Base-by-base conservation (phyloP, 75 land plant genomes). In the Gnetum montanum region DNA sequence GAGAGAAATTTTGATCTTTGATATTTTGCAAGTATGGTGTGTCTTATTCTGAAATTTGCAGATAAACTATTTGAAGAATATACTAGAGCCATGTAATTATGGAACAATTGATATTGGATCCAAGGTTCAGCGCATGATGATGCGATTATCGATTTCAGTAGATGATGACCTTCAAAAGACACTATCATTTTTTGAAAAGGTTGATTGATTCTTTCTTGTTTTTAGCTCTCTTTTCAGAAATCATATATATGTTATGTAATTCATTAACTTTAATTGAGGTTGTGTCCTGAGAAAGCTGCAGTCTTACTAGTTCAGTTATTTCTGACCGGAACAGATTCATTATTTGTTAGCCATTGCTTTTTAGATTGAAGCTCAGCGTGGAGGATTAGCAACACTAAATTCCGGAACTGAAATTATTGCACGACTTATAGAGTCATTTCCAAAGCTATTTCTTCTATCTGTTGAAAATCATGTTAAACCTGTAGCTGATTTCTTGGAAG, bases 311-410 rank as follows among this genome's bases (percentile, higher is more conserved):
- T n/a, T 63, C 26, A 16, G 16, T 26, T 52, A 22, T 31, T 30
- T 30, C 29, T 66, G 33, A 37, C n/a, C n/a, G n/a, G n/a, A n/a
- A n/a, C n/a, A n/a, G n/a, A n/a, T n/a, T n/a, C n/a, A n/a, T n/a
- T n/a, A n/a, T n/a, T n/a, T n/a, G n/a, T n/a, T n/a, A n/a, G n/a
- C n/a, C n/a, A n/a, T n/a, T 15, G 4, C 54, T 18, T 19, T 70
- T 26, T 62, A 88, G 97, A 78, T 88, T 75, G 86, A 88, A 64
- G 94, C 97, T 37, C 71, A 69, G 68, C 85, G 78, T 47, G 81
- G 86, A 57, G 97, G 93, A 41, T 49, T 88, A 49, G 55, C 56
- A 29, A 62, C 74, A 60, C 52, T 92, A 70, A 72, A 73, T 33
- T 59, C 55, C 19, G 47, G 67, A 46, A 69, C 72, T 29, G 54